Evolutionary conservation across 305 asterid genomes (phyloP).

Genomic region (Vinca major): DNA sequence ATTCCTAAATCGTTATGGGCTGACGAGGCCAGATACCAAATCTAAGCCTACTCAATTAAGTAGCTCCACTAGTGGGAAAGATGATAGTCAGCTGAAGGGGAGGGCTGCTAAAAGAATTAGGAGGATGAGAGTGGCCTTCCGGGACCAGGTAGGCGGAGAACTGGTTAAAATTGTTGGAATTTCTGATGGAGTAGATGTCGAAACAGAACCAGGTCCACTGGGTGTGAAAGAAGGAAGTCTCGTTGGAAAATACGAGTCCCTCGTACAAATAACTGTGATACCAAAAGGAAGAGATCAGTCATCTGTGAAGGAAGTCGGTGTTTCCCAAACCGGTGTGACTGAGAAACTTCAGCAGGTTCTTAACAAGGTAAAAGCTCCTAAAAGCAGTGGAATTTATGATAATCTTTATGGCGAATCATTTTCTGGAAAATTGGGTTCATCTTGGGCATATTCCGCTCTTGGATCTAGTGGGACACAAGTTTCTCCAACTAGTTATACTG

Average conservation of each 20-base stretch:
- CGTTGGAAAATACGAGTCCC: constrained; percentile 95
- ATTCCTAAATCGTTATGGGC: constrained; percentile 60
- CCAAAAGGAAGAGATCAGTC: constrained; percentile 76
- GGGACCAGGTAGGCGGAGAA: constrained; percentile 83
- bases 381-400: constrained; percentile 75
- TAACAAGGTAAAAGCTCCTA: constrained; percentile 70
- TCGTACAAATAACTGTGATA: constrained; percentile 70
- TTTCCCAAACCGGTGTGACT: constrained; percentile 61
- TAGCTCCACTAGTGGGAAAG: constrained; percentile 26
- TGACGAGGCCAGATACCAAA: constrained; percentile 29
- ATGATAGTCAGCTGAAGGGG: constrained; percentile 28
- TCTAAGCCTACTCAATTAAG: constrained; percentile 27
- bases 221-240: constrained; percentile 99
- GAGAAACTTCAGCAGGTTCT: constrained; percentile 76
- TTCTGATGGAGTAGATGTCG: constrained; percentile 94
- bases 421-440: constrained; percentile 62
- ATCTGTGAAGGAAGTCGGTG: constrained; percentile 33
- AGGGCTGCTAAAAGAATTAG: constrained; percentile 65
- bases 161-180: constrained; percentile 76
- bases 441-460: constrained; percentile 63
- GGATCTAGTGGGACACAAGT: constrained; percentile 30
- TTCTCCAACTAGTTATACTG: constrained; percentile 30
- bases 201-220: constrained; percentile 86
- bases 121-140: constrained; percentile 69
- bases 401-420: constrained; percentile 81